A percentile compares a stretch with the other conserved stretches of the same genome.
Conservation (phyloP, 2,329 filamentous ascomycete genomes). For the Pseudopyricularia javanii region DNA sequence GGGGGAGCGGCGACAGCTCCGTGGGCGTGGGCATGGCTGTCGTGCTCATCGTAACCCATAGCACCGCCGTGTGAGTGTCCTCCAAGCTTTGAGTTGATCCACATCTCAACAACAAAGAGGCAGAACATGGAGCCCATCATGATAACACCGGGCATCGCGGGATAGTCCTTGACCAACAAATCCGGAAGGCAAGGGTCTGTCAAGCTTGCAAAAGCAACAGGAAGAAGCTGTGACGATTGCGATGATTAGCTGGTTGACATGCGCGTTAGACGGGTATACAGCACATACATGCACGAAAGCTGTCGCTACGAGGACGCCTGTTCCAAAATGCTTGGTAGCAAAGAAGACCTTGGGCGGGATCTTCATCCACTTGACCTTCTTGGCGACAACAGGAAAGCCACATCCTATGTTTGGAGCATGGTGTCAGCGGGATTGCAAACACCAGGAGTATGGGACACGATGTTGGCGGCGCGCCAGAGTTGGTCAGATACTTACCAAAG, state of each 20-base stretch:
- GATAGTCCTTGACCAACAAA: slow-evolving; percentile 46
- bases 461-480: no score
- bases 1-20: slow-evolving; percentile 11
- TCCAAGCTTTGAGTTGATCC: slow-evolving; percentile 44
- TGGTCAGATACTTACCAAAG: slow-evolving; percentile 16
- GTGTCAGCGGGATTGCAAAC: background rate
- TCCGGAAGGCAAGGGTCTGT: slow-evolving; percentile 43
- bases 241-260: background rate
- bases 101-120: slow-evolving; percentile 52
- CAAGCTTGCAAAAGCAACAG: slow-evolving; percentile 43
- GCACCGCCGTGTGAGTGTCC: slow-evolving; percentile 47
- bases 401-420: slow-evolving; percentile 18
- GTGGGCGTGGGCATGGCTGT: slow-evolving; percentile 4
- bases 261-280: slow-evolving; percentile 5
- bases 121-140: slow-evolving; percentile 51
- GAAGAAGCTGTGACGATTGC: slow-evolving; percentile 30
- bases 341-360: slow-evolving; percentile 46
- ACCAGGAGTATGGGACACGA: no score
- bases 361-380: slow-evolving; percentile 45
- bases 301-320: slow-evolving; percentile 59
- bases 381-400: slow-evolving; percentile 38
- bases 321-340: slow-evolving; percentile 55
- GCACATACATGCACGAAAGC: slow-evolving; percentile 60
- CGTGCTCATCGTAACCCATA: slow-evolving; percentile 24
- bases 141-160: slow-evolving; percentile 50